Evolutionary conservation across 2,329 filamentous ascomycete species (phyloP).

Genomic region (Stemphylium beticola): DNA sequence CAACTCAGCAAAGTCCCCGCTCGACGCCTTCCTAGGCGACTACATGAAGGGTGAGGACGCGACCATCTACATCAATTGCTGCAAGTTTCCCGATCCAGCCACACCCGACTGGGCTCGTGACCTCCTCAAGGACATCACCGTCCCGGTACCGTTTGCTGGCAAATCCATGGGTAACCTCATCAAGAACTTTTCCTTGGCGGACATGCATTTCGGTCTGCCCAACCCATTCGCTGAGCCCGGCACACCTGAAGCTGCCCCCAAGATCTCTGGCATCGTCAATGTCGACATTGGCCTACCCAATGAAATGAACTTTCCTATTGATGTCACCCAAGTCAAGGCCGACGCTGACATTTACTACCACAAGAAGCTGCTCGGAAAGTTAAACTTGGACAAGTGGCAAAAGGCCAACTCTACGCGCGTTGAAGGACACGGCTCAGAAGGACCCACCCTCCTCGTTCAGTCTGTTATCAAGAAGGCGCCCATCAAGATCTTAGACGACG

Average conservation of each 20-base stretch:
- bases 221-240: constrained; percentile 78
- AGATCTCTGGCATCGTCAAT: constrained; percentile 81
- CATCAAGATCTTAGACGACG: constrained; percentile 78
- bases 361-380: constrained; percentile 75
- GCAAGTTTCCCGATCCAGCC: constrained; percentile 66
- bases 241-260: constrained; percentile 74
- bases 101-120: constrained; percentile 84
- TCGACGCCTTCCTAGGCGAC: constrained; percentile 79
- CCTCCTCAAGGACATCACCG: constrained; percentile 78
- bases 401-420: constrained; percentile 78
- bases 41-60: constrained; percentile 83
- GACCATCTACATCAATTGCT: constrained; percentile 83
- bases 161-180: constrained; percentile 82
- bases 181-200: constrained; percentile 82
- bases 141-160: constrained; percentile 85
- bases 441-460: constrained; percentile 72
- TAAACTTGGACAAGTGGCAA: constrained; percentile 85
- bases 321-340: constrained; percentile 77
- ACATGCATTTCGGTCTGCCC: constrained; percentile 86
- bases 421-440: constrained; percentile 62
- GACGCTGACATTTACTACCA: constrained; percentile 82
- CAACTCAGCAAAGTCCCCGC: constrained; percentile 75
- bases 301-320: constrained; percentile 84
- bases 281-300: constrained; percentile 80
- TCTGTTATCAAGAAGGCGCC: constrained; percentile 80